Conservation (phyloP, 139 green algal genomes). For the Eudorina sp. region DNA sequence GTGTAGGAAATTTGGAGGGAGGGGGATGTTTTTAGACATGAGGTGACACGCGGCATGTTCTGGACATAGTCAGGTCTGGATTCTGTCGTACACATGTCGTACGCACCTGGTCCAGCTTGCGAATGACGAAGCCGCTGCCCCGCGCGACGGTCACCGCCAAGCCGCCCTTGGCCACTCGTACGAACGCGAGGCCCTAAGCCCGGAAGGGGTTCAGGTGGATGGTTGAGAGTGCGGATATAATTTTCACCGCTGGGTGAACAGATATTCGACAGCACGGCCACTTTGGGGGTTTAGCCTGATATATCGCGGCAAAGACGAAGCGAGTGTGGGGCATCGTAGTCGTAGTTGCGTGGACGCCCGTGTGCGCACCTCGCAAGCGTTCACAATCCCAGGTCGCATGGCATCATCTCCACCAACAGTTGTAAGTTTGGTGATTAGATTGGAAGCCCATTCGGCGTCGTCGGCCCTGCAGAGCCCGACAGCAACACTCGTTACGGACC, state of each 20-base stretch:
- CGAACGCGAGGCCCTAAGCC: conserved; percentile 44
- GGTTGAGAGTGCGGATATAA: too few relatives aligned
- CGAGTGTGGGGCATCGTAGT: too few relatives aligned
- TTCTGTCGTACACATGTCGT: neutral
- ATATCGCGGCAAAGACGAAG: too few relatives aligned
- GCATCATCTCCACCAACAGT: neutral
- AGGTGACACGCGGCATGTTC: neutral
- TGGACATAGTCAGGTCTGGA: too few relatives aligned
- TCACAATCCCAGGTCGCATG: conserved; percentile 37
- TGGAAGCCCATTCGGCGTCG: conserved; percentile 5
- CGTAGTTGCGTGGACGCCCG: neutral
- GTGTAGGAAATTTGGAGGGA: neutral
- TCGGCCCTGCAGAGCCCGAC: neutral
- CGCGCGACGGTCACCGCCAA: conserved; percentile 10
- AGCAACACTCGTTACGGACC: too few relatives aligned
- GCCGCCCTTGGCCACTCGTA: neutral
- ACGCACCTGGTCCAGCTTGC: conserved; percentile 43
- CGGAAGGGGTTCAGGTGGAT: too few relatives aligned
- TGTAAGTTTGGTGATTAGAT: conserved; percentile 15
- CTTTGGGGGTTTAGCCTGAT: too few relatives aligned
- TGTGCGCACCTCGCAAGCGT: conserved; percentile 41
- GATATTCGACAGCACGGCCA: too few relatives aligned
- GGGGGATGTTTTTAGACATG: neutral
- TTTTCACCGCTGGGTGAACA: too few relatives aligned
- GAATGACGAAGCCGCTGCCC: conserved; percentile 31